Base-by-base conservation (phyloP, 176 grass and related monocot genomes). In the Dactylis glomerata region DNA sequence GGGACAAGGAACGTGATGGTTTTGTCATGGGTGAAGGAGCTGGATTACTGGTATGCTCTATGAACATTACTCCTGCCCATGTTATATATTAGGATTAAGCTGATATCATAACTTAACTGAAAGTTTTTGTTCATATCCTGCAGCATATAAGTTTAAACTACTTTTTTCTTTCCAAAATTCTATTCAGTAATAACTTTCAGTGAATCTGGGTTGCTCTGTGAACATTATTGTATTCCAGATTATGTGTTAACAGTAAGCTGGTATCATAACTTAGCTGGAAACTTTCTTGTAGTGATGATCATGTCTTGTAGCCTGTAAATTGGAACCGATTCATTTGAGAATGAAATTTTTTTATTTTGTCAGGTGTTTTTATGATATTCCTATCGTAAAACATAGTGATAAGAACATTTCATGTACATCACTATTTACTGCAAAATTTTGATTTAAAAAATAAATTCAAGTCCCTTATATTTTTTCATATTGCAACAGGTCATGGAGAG, bases 11-110 rank as follows among this genome's bases (percentile, higher is more conserved):
- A 1, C 93, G 97, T 41, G 97, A 99, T 95, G 97, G 97, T 73
- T 99, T 99, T 75, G 97, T 99, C 33, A 99, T 99, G 97, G 96
- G 97, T 52, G 97, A 99, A 90, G 97, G 97, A 88, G 93, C 97
- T 75, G 97, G 97, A 88, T 79, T 96, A 77, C 71, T 99, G 92
- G 97, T 98, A 96, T 41, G 58, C 44, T 34, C 26, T 51, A 79
- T 17, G 57, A 27, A 68, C 20, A 24, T 73, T 96, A 78, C 50
- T 63, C 40, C 73, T 10, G 20, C 58, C 19, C 50, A 54, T 15
- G 72, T 77, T 58, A 65, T 61, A 64, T 62, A 45, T 34, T 86
- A 83, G 65, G 81, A 31, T 49, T 32, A 74, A 42, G 37, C 13
- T 62, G 41, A 57, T 58, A 32, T 57, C 40, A 47, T 61, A 5